A percentile compares a stretch with the other conserved stretches of the same genome.
These are phyloP conservation scores for Penicillium sp. DNA, from an alignment of 2,329 filamentous ascomycete species.

Conservation along the genomic window DNA sequence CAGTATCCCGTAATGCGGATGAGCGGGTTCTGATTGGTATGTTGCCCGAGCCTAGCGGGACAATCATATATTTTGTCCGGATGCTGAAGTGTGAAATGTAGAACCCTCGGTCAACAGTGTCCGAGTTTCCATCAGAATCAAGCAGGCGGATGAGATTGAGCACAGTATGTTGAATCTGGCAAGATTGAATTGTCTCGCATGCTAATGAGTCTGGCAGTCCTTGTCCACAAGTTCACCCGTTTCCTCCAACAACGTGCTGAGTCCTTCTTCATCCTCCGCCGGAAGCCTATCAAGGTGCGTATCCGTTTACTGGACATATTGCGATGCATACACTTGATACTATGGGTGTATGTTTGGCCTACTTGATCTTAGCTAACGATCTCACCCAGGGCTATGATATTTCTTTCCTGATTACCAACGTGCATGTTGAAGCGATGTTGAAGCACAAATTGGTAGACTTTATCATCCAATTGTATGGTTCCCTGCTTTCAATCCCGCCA, in stretches of 20 bases:
- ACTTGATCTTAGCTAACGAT: background rate
- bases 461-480: slow-evolving; percentile 79
- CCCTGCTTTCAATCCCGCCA: background rate
- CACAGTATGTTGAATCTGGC: slow-evolving; percentile 54
- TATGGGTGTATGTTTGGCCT: background rate
- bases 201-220: slow-evolving; percentile 42
- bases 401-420: slow-evolving; percentile 97
- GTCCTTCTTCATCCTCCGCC: slow-evolving; percentile 91
- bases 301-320: background rate
- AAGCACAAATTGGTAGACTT: slow-evolving; percentile 99
- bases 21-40: slow-evolving; percentile 67
- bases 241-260: slow-evolving; percentile 96
- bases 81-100: background rate
- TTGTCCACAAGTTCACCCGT: slow-evolving; percentile 97
- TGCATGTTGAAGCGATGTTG: slow-evolving; percentile 97
- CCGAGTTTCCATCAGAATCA: slow-evolving; percentile 97
- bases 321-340: background rate
- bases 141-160: slow-evolving; percentile 99
- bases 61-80: background rate
- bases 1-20: slow-evolving; percentile 92
- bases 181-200: too few relatives aligned
- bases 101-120: slow-evolving; percentile 93
- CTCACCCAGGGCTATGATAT: slow-evolving; percentile 84
- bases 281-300: slow-evolving; percentile 88
- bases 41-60: background rate